These are phyloP conservation scores for Venturia pyrina DNA, from an alignment of 2,329 filamentous ascomycete genomes.

Conservation along the genomic window DNA sequence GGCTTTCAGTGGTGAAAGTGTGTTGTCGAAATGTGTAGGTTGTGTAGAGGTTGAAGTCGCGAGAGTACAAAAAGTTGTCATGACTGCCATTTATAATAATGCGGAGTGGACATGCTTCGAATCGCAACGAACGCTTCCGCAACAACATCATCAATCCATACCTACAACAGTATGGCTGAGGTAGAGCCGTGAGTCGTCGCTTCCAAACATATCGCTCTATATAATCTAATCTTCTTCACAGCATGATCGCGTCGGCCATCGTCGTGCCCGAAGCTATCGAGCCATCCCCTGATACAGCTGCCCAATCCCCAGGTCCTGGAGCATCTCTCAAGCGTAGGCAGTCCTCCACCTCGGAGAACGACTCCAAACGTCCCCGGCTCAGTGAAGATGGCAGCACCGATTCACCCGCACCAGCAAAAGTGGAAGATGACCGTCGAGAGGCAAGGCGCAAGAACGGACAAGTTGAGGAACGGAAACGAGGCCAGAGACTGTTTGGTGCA, in stretches of 20 bases:
- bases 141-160: background rate
- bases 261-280: conserved; percentile 37
- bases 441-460: conserved; percentile 36
- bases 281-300: conserved; percentile 18
- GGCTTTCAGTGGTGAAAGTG: background rate
- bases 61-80: background rate
- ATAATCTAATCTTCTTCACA: conserved; percentile 15
- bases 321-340: conserved; percentile 38
- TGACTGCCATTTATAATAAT: background rate
- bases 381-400: conserved; percentile 23
- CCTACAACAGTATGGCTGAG: conserved; percentile 11
- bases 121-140: background rate
- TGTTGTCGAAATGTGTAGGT: background rate
- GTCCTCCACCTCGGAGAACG: conserved; percentile 42
- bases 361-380: conserved; percentile 43
- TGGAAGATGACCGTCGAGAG: conserved; percentile 17
- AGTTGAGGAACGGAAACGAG: conserved; percentile 73
- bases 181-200: conserved; percentile 12
- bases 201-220: background rate
- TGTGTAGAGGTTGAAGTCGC: background rate
- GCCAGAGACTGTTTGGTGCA: conserved; percentile 76
- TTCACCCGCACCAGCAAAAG: conserved; percentile 14
- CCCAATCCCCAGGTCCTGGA: conserved; percentile 19
- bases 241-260: conserved; percentile 44
- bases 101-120: background rate